Percentiles rank a stretch among this genome's conserved stretches.
Conservation (phyloP, 768 basidiomycete genomes). For the Tephrocybe sp. region DNA sequence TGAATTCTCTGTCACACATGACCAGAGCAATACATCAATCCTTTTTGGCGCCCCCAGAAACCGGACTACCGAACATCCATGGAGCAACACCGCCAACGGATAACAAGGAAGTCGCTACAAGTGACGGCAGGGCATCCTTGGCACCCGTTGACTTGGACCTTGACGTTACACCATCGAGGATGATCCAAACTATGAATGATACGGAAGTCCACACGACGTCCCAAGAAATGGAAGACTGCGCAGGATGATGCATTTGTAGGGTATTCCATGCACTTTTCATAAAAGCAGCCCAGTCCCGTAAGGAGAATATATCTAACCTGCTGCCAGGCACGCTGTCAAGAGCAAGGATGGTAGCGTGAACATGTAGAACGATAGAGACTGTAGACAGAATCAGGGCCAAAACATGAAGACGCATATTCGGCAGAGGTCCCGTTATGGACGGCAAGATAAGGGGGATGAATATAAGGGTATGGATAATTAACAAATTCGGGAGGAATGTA, state of each 20-base stretch:
- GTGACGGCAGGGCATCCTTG: background rate
- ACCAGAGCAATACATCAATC: background rate
- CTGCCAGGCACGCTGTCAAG: background rate
- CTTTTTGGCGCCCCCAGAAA: background rate
- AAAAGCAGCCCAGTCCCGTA: slow-evolving; percentile 21
- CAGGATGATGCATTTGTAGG: slow-evolving; percentile 57
- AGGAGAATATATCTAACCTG: background rate
- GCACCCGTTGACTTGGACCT: background rate
- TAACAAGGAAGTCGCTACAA: slow-evolving; percentile 1
- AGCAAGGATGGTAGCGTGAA: background rate
- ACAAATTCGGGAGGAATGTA: slow-evolving; percentile 58
- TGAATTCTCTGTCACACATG: background rate
- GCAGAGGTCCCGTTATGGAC: slow-evolving; percentile 5
- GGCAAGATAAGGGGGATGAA: slow-evolving; percentile 48
- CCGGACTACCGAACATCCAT: slow-evolving; percentile 6
- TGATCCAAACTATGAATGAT: slow-evolving; percentile 40
- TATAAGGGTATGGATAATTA: slow-evolving; percentile 60
- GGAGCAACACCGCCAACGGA: slow-evolving; percentile 10
- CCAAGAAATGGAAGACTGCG: slow-evolving; percentile 65
- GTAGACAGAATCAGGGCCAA: background rate
- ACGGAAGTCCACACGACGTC: slow-evolving; percentile 59
- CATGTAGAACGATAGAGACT: slow-evolving; percentile 5
- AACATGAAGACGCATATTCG: background rate
- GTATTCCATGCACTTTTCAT: slow-evolving; percentile 29
- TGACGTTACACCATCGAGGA: background rate